Conservation (phyloP, 192 early-diverging fungal species). For the Physocladia obscura region DNA sequence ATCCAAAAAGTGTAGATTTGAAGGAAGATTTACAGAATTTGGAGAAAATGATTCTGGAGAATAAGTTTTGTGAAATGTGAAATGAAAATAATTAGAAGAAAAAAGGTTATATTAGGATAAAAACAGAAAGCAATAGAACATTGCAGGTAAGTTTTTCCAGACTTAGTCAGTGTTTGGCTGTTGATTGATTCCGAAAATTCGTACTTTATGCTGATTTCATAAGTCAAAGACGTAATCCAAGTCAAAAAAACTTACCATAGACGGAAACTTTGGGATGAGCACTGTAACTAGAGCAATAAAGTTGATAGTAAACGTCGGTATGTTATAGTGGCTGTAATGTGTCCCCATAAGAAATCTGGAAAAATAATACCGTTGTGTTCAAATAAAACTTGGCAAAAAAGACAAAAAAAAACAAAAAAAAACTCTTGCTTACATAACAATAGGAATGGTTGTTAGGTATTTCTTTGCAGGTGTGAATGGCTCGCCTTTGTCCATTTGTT, state of each 20-base stretch:
- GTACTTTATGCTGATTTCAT: constrained; percentile 56
- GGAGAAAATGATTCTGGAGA: neutral
- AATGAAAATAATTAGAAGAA: neutral
- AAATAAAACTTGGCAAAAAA: neutral
- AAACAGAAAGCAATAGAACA: too few relatives aligned
- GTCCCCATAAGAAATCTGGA: constrained; percentile 85
- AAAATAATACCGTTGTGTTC: neutral
- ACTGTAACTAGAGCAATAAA: constrained; percentile 79
- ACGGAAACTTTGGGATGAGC: constrained; percentile 88
- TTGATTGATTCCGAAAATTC: constrained; percentile 92
- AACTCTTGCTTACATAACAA: constrained; percentile 75
- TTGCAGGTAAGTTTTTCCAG: too few relatives aligned
- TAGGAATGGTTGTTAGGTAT: constrained; percentile 92
- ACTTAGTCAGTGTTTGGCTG: constrained; percentile 19
- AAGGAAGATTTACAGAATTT: constrained; percentile 29
- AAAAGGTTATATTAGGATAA: too few relatives aligned
- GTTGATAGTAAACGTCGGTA: constrained; percentile 87
- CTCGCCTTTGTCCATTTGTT: constrained; percentile 97
- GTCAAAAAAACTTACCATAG: constrained; percentile 37
- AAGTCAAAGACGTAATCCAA: neutral
- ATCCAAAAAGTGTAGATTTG: constrained; percentile 53
- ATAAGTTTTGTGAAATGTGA: constrained; percentile 2
- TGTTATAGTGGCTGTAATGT: constrained; percentile 94
- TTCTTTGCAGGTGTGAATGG: constrained; percentile 99
- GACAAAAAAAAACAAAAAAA: neutral